A percentile compares a stretch with the other conserved stretches of the same genome.
Evolutionary conservation across 2,329 filamentous ascomycete species (phyloP).

Genomic region (Aspergillus luchuensis): DNA sequence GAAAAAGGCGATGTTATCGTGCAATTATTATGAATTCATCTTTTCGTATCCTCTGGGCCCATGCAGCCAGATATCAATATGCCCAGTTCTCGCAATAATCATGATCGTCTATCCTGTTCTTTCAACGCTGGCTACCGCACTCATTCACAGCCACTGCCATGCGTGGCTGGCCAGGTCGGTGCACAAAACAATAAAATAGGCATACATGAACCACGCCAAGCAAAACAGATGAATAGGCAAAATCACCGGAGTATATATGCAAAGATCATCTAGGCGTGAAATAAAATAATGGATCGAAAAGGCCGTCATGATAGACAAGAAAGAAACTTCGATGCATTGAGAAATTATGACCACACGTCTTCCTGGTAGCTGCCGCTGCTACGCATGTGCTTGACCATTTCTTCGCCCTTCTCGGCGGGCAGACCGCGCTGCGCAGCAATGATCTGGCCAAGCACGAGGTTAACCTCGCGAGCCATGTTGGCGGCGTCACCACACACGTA

Average conservation of each 20-base stretch:
- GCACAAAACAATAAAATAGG: conserved; percentile 16
- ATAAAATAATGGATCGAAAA: conserved; percentile 21
- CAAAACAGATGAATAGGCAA: conserved; percentile 18
- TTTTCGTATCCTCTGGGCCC: not conserved
- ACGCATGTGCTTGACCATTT: conserved; percentile 96
- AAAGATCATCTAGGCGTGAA: conserved; percentile 32
- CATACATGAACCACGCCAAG: conserved; percentile 27
- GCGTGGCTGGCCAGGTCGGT: conserved; percentile 11
- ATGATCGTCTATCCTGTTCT: conserved; percentile 8
- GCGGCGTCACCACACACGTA: conserved; percentile 98
- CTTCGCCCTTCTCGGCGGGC: conserved; percentile 83
- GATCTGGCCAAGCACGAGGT: conserved; percentile 81
- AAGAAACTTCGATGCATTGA: conserved; percentile 15
- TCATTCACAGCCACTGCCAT: conserved; percentile 10
- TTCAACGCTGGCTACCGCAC: not conserved
- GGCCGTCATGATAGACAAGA: conserved; percentile 20
- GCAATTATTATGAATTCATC: not conserved
- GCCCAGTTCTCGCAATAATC: not conserved
- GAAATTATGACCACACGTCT: conserved; percentile 64
- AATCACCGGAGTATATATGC: conserved; percentile 29
- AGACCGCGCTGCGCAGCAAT: conserved; percentile 81
- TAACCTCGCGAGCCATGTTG: conserved; percentile 95
- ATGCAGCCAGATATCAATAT: not conserved
- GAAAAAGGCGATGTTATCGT: too few relatives aligned
- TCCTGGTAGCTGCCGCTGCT: conserved; percentile 95